A percentile compares a stretch with the other conserved stretches of the same genome.
phyloP scores from a whole-genome alignment of 768 basidiomycete genomes.

The Termitomyces sp. region DNA sequence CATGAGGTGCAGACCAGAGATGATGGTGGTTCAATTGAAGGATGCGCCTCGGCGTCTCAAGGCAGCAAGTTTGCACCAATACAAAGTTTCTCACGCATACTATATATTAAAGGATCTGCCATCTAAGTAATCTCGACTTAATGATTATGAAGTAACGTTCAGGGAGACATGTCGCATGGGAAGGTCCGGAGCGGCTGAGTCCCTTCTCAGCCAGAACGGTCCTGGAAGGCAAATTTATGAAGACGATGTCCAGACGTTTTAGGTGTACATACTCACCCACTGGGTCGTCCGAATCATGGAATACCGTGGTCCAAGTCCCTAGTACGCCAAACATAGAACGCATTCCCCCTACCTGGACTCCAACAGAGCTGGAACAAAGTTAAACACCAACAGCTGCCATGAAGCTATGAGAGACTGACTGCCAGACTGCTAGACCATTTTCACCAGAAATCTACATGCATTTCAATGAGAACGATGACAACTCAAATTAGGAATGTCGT shows the following conservation, averaged over 20 bases:
- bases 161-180: slow-evolving; percentile 13
- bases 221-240: slow-evolving; percentile 14
- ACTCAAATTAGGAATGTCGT: slow-evolving; percentile 18
- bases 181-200: slow-evolving; percentile 1
- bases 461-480: background rate
- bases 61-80: background rate
- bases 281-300: slow-evolving; percentile 39
- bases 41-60: background rate
- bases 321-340: slow-evolving; percentile 56
- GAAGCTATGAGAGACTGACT: slow-evolving; percentile 26
- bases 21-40: slow-evolving; percentile 14
- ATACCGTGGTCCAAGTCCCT: slow-evolving; percentile 43
- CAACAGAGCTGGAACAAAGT: slow-evolving; percentile 41
- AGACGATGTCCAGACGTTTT: background rate
- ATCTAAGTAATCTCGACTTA: background rate
- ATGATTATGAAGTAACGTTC: slow-evolving; percentile 1
- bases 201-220: slow-evolving; percentile 30
- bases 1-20: slow-evolving; percentile 29
- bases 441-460: slow-evolving; percentile 42
- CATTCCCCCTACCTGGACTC: slow-evolving; percentile 54
- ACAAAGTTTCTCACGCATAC: slow-evolving; percentile 1
- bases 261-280: slow-evolving; percentile 27
- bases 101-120: background rate
- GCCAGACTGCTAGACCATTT: slow-evolving; percentile 48
- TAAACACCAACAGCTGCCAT: background rate